Conservation (phyloP, 2,329 filamentous ascomycete species). For the Aspergillus sp. region DNA sequence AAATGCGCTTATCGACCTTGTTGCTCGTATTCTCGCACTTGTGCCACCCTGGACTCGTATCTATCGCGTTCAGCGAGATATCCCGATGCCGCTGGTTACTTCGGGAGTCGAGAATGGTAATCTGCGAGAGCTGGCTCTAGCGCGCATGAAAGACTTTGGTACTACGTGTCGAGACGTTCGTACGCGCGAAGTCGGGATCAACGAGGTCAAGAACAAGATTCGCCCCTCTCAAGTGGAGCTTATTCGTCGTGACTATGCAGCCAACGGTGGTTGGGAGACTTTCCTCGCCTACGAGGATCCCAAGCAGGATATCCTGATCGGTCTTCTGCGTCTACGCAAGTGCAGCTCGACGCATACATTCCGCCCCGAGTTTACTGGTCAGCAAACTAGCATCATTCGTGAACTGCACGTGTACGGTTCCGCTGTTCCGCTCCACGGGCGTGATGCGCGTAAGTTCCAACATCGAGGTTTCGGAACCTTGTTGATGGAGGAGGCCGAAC, state of each 20-base stretch:
- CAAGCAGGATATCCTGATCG: conserved; percentile 97
- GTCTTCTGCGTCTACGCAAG: conserved; percentile 81
- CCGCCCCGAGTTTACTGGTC: conserved; percentile 77
- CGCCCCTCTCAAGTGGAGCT: conserved; percentile 94
- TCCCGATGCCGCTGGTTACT: conserved; percentile 99
- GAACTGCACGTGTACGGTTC: conserved; percentile 97
- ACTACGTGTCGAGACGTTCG: conserved; percentile 95
- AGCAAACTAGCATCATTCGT: conserved; percentile 87
- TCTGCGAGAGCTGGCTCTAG: conserved; percentile 84
- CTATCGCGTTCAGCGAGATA: conserved; percentile 96
- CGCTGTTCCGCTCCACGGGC: conserved; percentile 93
- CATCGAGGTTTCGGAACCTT: conserved; percentile 96
- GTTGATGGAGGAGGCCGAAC: conserved; percentile 95
- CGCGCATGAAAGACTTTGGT: conserved; percentile 99
- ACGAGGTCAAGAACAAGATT: conserved; percentile 99
- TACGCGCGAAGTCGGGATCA: conserved; percentile 95
- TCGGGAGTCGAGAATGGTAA: conserved; percentile 98
- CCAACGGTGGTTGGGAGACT: conserved; percentile 97
- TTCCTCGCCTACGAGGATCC: conserved; percentile 98
- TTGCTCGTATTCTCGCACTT: conserved; percentile 91
- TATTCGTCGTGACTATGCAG: conserved; percentile 86
- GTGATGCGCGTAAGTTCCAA: conserved; percentile 95
- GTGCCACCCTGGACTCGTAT: conserved; percentile 98
- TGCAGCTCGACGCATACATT: conserved; percentile 92
- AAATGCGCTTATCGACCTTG: conserved; percentile 91